Evolutionary conservation across 2,329 filamentous ascomycete species (phyloP), one percentile per base, ranked within the genome.

Genomic region (Chaetomiaceae sp.): DNA sequence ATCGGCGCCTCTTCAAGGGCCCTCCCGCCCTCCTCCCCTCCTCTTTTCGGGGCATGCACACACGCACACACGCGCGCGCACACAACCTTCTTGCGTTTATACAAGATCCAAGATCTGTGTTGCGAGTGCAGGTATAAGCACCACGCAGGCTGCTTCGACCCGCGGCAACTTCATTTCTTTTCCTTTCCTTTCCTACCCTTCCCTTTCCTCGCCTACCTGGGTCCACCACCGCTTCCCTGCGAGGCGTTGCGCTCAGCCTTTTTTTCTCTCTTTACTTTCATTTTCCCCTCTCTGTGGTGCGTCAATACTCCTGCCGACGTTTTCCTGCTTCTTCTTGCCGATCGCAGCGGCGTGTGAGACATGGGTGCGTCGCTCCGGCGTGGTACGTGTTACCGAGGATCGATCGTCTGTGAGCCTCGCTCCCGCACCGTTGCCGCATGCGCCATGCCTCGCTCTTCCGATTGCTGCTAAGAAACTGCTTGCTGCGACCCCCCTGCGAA

Each of bases 401-500:
- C 49, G 49, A 53, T 52, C 52, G 48, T 52, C 45, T 44, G 53
- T 58, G 60, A 60, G 58, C 61, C 55, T 58, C 44, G 59, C 56
- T 58, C 60, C 56, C 58, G 58, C 52, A 57, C 59, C 56, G 57
- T 62, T 60, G 60, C 61, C 59, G 60, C 59, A 59, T 58, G 61
- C 60, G 61, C 62, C 63, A 61, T 65, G 59, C 60, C n/a, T 64
- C 56, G 58, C 60, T 59, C 55, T 67, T 62, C 65, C 65, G 65
- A 67, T 65, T 47, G 43, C 58, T 62, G 65, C 58, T 64, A 62
- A 62, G n/a, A 62, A 9, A 24, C 22, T 24, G 18, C 36, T n/a
- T 60, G 62, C 61, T 62, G 46, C 42, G 48, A 22, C 42, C 60
- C 60, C 58, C 67, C 71, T 74, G 60, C 61, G 53, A 74, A 48